Evolutionary conservation across 2,329 filamentous ascomycete species (phyloP).

Genomic region (Verticillium longisporum): DNA sequence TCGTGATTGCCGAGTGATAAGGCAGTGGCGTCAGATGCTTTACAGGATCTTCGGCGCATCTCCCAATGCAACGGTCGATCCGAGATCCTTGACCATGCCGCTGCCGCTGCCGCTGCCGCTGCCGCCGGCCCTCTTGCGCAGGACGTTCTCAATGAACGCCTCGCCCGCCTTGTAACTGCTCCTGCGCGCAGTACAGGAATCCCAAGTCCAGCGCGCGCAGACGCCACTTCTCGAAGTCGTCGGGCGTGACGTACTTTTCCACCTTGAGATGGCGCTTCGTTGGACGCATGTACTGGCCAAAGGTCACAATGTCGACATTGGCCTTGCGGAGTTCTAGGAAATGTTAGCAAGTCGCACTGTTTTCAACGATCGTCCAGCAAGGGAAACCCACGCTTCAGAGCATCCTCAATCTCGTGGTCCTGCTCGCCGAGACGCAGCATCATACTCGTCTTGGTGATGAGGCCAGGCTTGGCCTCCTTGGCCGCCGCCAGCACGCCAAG

Average conservation of each 20-base stretch:
- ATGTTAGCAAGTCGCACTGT: neutral
- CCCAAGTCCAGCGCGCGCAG: conserved; percentile 87
- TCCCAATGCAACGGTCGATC: conserved; percentile 32
- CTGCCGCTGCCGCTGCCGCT: no score
- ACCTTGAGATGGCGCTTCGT: conserved; percentile 98
- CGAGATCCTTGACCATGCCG: conserved; percentile 25
- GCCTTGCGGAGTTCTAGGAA: conserved; percentile 54
- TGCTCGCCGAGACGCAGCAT: conserved; percentile 95
- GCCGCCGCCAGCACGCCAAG: conserved; percentile 72
- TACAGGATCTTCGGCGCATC: conserved; percentile 13
- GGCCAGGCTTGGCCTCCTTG: conserved; percentile 63
- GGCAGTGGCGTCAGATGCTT: neutral
- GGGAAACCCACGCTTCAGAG: conserved; percentile 54
- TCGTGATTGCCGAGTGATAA: neutral
- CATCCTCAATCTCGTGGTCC: conserved; percentile 75
- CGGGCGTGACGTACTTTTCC: conserved; percentile 88
- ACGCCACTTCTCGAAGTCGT: conserved; percentile 86
- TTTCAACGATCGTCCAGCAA: neutral
- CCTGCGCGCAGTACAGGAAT: conserved; percentile 87
- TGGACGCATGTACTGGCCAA: conserved; percentile 99
- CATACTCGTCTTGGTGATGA: conserved; percentile 98
- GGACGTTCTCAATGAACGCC: conserved; percentile 96
- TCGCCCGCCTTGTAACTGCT: conserved; percentile 98
- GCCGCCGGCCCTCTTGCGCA: conserved; percentile 67
- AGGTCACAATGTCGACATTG: conserved; percentile 90